Percentiles rank a stretch among this genome's conserved stretches.
Evolutionary conservation across 1,284 basidiomycete species (phyloP).

Genomic region (Quambalaria eucalypti): DNA sequence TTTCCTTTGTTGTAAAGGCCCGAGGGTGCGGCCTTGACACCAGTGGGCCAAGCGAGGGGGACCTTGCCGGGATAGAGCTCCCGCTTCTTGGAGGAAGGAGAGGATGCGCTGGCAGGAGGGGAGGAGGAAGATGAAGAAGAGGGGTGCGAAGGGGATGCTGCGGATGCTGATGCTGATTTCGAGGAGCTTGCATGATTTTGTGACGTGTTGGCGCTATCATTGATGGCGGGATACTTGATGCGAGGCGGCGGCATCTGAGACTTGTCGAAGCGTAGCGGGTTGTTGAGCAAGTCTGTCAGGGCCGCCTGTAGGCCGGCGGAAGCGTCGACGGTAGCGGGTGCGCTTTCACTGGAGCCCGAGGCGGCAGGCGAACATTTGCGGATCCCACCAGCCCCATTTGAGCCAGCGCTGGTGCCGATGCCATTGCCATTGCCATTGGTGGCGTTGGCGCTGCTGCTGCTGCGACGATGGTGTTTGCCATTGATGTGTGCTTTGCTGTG

Average conservation of each 20-base stretch:
- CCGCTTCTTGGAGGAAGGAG: not conserved
- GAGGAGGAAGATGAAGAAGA: conserved; percentile 1
- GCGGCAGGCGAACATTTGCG: too few species aligned
- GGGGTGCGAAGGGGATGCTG: not conserved
- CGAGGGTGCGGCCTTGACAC: conserved; percentile 11
- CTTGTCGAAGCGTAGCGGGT: conserved; percentile 2
- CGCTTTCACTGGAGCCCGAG: too few species aligned
- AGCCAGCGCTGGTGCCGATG: too few species aligned
- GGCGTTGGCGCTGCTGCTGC: too few species aligned
- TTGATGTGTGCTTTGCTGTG: too few species aligned
- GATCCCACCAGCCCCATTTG: too few species aligned
- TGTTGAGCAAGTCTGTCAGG: conserved; percentile 1
- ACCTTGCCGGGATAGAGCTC: conserved; percentile 25
- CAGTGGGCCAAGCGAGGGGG: conserved; percentile 21
- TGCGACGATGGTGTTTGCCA: too few species aligned
- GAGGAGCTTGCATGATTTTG: not conserved
- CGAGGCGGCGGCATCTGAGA: not conserved
- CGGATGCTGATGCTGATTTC: too few species aligned
- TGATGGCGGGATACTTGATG: conserved; percentile 4
- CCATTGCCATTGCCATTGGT: too few species aligned
- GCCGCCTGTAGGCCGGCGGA: not conserved
- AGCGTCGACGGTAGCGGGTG: too few species aligned
- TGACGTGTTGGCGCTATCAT: not conserved
- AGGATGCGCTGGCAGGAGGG: not conserved
- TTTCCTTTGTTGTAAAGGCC: conserved; percentile 88